Evolutionary conservation across 2,329 filamentous ascomycete species (phyloP).

Genomic region (Alternaria arbusti): DNA sequence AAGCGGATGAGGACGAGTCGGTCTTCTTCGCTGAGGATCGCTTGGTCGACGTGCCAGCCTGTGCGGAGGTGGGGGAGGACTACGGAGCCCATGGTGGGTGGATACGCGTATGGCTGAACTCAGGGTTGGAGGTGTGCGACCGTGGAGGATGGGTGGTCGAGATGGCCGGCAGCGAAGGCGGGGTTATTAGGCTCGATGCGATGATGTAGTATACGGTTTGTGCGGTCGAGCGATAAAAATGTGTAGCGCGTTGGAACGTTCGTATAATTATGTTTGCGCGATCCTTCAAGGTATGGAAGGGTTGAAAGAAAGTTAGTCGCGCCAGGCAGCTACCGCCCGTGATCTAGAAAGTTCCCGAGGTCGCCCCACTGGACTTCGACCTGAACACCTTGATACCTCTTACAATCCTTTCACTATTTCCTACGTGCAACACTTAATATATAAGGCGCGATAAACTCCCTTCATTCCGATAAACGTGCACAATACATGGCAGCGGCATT

Average conservation of each 20-base stretch:
- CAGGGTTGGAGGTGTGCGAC: not conserved
- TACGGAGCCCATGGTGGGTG: conserved; percentile 73
- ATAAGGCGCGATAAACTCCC: not conserved
- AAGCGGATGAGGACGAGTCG: conserved; percentile 93
- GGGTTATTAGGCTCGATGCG: not conserved
- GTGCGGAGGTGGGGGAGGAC: conserved; percentile 89
- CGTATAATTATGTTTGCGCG: not conserved
- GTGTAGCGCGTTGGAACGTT: not conserved
- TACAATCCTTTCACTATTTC: not conserved
- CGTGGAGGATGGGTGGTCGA: not conserved
- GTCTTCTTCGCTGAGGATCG: conserved; percentile 79
- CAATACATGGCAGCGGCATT: not conserved
- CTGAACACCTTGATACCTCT: not conserved
- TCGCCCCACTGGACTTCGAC: not conserved
- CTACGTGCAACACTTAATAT: not conserved
- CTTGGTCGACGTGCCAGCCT: conserved; percentile 98
- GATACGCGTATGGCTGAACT: not conserved
- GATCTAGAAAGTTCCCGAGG: conserved; percentile 2
- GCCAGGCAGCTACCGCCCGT: not conserved
- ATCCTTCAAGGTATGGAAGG: not conserved
- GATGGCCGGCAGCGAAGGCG: not conserved
- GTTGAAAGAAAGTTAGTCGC: not conserved
- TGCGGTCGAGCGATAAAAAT: not conserved
- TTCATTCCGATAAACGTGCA: not conserved
- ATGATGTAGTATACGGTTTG: no score